Conservation (phyloP, 1,284 basidiomycete species). For the Golubevia pallescens region DNA sequence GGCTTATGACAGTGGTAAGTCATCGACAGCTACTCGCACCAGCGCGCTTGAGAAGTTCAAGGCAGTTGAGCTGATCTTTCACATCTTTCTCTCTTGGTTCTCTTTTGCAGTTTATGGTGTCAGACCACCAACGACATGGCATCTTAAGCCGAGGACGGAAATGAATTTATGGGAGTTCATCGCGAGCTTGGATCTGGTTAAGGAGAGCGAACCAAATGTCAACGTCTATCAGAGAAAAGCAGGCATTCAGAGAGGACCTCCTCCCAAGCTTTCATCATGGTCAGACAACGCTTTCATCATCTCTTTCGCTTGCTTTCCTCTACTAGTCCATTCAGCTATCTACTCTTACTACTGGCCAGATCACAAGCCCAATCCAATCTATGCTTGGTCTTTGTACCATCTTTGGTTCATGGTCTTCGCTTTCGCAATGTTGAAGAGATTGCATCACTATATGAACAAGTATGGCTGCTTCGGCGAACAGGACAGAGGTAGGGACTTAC, state of each 20-base stretch:
- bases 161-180: slow-evolving; percentile 50
- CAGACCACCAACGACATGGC: slow-evolving; percentile 52
- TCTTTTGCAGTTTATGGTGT: slow-evolving; percentile 30
- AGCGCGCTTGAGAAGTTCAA: too few relatives aligned
- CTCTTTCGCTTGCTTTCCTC: slow-evolving; percentile 25
- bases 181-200: slow-evolving; percentile 32
- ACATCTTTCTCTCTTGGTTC: too few relatives aligned
- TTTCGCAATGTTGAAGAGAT: slow-evolving; percentile 31
- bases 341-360: slow-evolving; percentile 42
- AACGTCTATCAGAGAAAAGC: slow-evolving; percentile 32
- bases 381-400: slow-evolving; percentile 47
- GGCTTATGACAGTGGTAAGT: too few relatives aligned
- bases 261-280: slow-evolving; percentile 34
- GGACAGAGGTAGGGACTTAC: slow-evolving; percentile 50
- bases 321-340: slow-evolving; percentile 30
- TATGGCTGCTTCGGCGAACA: slow-evolving; percentile 52
- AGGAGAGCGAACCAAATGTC: too few relatives aligned
- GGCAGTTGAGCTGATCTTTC: too few relatives aligned
- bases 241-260: slow-evolving; percentile 31
- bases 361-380: slow-evolving; percentile 40
- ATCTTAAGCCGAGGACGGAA: slow-evolving; percentile 41
- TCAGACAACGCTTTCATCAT: slow-evolving; percentile 49
- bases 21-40: too few relatives aligned
- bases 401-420: slow-evolving; percentile 40
- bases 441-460: slow-evolving; percentile 39